Base-by-base conservation (phyloP, 257 asterid species). In the Scutellaria baicalensis region DNA sequence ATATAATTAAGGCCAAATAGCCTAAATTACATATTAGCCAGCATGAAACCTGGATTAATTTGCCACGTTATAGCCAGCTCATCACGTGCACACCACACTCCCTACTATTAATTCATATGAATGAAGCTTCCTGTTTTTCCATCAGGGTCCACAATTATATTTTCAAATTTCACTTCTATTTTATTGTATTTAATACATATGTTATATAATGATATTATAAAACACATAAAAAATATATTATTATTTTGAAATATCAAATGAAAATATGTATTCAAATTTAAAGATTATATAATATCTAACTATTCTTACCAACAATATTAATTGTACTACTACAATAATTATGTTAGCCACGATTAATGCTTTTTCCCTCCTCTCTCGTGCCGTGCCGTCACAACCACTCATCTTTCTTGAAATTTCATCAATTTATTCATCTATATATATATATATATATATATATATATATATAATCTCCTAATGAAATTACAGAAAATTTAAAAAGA, bases 341-440 rank as follows among this genome's bases (percentile, higher is more conserved):
- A 45, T 40, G 12, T 49, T 74, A 50, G 66, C 65, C 47, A 78
- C 71, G 72, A 60, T 72, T 50, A n/a, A n/a, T n/a, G 51, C 79
- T 61, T 76, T 72, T 63, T n/a, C 66, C 68, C 35, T 58, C 48
- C 42, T 63, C 68, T 63, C 68, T 20, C 69, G 38, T 77, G 84
- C 87, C 90, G 90, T 88, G 92, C 92, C 95, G 89, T 88, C 78
- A 43, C 93, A 78, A n/a, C 83, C 68, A 83, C 90, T 86, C 88
- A 77, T 77, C 45, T 73, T 73, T 56, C 72, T 52, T 61, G 57
- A 71, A 52, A 36, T 59, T 72, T 73, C 69, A 50, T 8, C 42
- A 13, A 44, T 49, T 67, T 59, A 75, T 68, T 59, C 59, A 62
- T 68, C 63, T n/a, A 59, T 6, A 13, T 17, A 45, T 6, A 62